Conservation (phyloP, 139 green algal genomes). For the Tetratostichococcus sp. region DNA sequence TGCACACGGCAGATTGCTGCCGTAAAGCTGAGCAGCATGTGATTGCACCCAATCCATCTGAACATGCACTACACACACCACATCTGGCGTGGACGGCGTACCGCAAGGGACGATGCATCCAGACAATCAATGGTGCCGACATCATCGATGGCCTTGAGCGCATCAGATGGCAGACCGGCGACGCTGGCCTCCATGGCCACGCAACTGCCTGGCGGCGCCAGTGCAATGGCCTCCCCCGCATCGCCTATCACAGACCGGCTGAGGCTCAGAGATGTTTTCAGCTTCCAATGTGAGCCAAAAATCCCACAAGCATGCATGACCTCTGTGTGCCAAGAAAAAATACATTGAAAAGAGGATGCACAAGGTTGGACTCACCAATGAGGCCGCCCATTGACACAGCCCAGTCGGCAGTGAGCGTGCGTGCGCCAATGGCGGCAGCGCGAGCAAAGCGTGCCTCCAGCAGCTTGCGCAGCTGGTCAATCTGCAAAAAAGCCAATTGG, state of each 20-base stretch:
- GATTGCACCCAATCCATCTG: too few relatives aligned
- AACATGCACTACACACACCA: too few relatives aligned
- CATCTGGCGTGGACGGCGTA: too few relatives aligned
- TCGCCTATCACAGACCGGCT: too few relatives aligned
- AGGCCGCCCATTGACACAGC: constrained; percentile 10
- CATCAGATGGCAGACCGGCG: background rate
- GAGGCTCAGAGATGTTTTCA: too few relatives aligned
- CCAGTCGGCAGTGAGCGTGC: constrained; percentile 11
- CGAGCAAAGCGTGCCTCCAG: constrained; percentile 32
- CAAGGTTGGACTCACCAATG: background rate
- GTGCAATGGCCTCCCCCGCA: constrained; percentile 4
- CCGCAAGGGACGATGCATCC: background rate
- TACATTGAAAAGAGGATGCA: too few relatives aligned
- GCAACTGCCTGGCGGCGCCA: constrained; percentile 13
- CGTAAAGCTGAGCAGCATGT: too few relatives aligned
- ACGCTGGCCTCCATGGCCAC: constrained; percentile 20
- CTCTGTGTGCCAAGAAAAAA: too few relatives aligned
- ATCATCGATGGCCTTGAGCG: background rate
- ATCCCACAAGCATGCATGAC: too few relatives aligned
- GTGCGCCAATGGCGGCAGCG: constrained; percentile 8
- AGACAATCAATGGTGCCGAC: background rate
- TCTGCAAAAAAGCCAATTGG: constrained; percentile 9
- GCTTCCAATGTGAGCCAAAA: too few relatives aligned
- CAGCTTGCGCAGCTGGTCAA: constrained; percentile 39
- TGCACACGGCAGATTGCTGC: too few relatives aligned